These are phyloP conservation scores for Simplicillium sp. DNA, from an alignment of 2,329 filamentous ascomycete genomes.

Conservation along the genomic window DNA sequence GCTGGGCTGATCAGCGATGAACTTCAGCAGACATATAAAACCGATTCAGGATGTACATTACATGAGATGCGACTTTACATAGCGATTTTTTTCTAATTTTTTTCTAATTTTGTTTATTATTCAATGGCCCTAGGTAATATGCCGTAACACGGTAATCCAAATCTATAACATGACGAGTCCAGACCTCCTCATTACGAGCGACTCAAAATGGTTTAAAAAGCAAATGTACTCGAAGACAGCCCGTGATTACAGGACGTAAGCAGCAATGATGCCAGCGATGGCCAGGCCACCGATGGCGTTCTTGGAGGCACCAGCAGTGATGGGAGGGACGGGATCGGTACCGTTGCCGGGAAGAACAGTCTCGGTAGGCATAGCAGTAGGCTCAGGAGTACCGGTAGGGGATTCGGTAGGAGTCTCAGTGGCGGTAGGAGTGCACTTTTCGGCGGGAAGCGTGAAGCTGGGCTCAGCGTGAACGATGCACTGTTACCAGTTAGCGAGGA, in stretches of 20 bases:
- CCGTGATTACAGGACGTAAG: constrained; percentile 28
- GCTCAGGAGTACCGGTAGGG: constrained; percentile 47
- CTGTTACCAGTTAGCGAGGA: constrained; percentile 7
- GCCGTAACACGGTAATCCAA: not conserved
- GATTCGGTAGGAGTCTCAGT: constrained; percentile 4
- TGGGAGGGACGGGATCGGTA: not conserved
- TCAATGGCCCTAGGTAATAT: not conserved
- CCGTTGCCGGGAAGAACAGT: not conserved
- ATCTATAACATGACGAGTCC: not conserved
- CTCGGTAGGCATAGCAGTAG: constrained; percentile 34
- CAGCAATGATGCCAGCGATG: constrained; percentile 26
- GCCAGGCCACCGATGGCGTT: constrained; percentile 22
- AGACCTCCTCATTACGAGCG: not conserved
- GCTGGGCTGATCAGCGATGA: constrained; percentile 6
- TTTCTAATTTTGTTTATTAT: not conserved
- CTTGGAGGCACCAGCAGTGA: constrained; percentile 16
- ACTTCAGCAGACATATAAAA: no score
- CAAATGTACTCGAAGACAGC: not conserved
- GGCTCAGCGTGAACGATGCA: constrained; percentile 32
- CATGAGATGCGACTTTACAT: constrained; percentile 4
- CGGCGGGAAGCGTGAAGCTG: constrained; percentile 25
- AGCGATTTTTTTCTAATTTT: not conserved
- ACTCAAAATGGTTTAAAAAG: not conserved
- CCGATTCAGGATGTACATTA: constrained; percentile 7
- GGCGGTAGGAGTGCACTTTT: constrained; percentile 21